Conservation (phyloP, 257 asterid genomes). For the Plantago ovata region DNA sequence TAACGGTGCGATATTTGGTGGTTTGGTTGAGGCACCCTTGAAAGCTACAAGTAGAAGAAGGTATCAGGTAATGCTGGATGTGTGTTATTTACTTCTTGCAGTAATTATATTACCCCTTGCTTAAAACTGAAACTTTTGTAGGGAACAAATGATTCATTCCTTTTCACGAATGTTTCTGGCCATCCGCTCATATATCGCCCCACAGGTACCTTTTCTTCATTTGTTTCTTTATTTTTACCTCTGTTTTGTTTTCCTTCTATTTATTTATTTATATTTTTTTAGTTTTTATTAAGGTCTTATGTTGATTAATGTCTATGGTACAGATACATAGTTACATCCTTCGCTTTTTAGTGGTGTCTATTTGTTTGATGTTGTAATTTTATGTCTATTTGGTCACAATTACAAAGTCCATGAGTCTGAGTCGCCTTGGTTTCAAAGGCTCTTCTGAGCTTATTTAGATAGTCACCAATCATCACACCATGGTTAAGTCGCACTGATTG, state of each 20-base stretch:
- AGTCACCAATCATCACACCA: too few species aligned
- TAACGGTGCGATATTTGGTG: constrained; percentile 85
- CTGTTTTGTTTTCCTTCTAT: neutral
- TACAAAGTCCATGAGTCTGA: too few species aligned
- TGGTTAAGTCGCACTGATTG: too few species aligned
- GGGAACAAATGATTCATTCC: constrained; percentile 76
- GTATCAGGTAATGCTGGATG: constrained; percentile 66
- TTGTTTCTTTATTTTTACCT: neutral
- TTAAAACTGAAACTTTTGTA: constrained; percentile 26
- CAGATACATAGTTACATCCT: too few species aligned
- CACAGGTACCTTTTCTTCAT: constrained; percentile 51
- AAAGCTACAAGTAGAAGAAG: constrained; percentile 60
- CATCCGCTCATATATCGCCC: constrained; percentile 66
- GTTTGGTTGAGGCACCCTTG: constrained; percentile 92
- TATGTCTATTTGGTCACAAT: too few species aligned
- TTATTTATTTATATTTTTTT: too few species aligned
- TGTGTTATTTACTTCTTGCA: neutral
- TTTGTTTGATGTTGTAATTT: too few species aligned
- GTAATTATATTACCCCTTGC: constrained; percentile 7
- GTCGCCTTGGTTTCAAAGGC: too few species aligned
- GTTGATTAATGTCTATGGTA: constrained; percentile 21
- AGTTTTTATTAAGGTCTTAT: neutral
- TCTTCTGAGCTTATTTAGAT: too few species aligned
- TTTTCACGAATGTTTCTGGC: constrained; percentile 75
- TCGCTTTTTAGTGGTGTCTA: too few species aligned